Conservation (phyloP, 1,284 basidiomycete genomes). For the Entoloma clypeatum region DNA sequence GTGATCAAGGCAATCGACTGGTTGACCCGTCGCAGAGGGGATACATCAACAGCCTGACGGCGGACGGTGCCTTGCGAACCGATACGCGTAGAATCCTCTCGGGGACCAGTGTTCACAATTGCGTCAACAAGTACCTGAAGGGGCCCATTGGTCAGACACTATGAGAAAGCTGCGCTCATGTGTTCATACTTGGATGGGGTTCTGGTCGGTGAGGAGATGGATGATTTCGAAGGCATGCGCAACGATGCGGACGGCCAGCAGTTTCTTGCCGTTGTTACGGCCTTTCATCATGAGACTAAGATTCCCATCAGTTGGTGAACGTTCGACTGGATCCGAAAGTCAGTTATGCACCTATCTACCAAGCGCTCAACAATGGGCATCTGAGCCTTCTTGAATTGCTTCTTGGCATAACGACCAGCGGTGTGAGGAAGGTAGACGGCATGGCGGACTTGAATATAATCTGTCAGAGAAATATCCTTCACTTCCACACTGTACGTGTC, state of each 20-base stretch:
- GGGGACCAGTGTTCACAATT: conserved; percentile 99
- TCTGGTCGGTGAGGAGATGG: conserved; percentile 99
- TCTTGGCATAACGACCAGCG: conserved; percentile 98
- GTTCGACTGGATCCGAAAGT: conserved; percentile 2
- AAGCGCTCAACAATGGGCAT: conserved; percentile 99
- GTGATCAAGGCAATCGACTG: conserved; percentile 96
- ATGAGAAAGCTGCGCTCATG: neutral
- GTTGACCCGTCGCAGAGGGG: conserved; percentile 97
- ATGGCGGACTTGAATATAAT: conserved; percentile 99
- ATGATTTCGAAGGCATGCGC: conserved; percentile 99
- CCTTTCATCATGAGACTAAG: conserved; percentile 99
- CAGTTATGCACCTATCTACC: conserved; percentile 81
- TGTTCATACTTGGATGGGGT: conserved; percentile 90
- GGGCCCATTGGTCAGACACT: conserved; percentile 6
- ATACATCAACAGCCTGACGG: conserved; percentile 99
- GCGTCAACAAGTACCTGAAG: conserved; percentile 88
- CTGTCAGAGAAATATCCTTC: conserved; percentile 97
- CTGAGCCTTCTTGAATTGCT: conserved; percentile 99
- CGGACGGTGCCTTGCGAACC: conserved; percentile 99
- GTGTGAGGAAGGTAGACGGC: conserved; percentile 98
- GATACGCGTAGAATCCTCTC: conserved; percentile 99
- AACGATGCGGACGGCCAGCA: conserved; percentile 98
- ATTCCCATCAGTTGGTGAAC: neutral
- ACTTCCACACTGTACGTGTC: conserved; percentile 79
- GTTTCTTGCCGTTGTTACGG: conserved; percentile 99